These are phyloP conservation scores for Nicotiana otophora DNA, from an alignment of 257 asterid species.

Conservation along the genomic window DNA sequence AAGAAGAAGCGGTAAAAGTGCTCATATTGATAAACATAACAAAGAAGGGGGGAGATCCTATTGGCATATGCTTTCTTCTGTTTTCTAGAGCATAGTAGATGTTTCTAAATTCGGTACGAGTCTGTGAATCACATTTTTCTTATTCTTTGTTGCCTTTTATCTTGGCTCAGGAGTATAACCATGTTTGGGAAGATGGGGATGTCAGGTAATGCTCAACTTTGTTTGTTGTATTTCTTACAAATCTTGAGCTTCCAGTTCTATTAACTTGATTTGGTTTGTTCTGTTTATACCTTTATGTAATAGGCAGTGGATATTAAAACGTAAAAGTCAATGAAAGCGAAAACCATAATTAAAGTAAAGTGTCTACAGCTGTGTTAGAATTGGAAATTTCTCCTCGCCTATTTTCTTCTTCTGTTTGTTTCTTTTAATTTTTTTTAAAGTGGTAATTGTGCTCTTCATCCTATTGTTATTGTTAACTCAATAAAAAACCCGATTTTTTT, in stretches of 20 bases:
- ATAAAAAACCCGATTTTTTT: not conserved
- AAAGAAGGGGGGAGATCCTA: too few species aligned
- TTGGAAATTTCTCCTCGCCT: not conserved
- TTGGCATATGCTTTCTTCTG: conserved; percentile 4
- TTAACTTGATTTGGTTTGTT: not conserved
- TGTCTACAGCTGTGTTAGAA: not conserved
- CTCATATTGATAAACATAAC: not conserved
- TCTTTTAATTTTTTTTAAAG: not conserved
- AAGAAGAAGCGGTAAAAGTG: not conserved
- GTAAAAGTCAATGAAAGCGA: not conserved
- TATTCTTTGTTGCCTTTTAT: not conserved
- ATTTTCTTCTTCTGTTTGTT: not conserved
- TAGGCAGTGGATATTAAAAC: not conserved
- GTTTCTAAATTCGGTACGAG: conserved; percentile 2
- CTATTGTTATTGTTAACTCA: not conserved
- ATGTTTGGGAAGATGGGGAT: conserved; percentile 90
- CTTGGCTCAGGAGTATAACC: conserved; percentile 63
- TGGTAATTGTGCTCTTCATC: too few species aligned
- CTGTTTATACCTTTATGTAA: not conserved
- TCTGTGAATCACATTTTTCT: conserved; percentile 10
- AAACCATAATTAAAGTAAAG: not conserved
- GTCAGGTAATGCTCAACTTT: conserved; percentile 47
- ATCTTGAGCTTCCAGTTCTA: not conserved
- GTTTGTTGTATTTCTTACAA: conserved; percentile 4
- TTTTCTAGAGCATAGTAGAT: not conserved